Base-by-base conservation (phyloP, 208 protist genomes). In the Acanthamoeba healyi region DNA sequence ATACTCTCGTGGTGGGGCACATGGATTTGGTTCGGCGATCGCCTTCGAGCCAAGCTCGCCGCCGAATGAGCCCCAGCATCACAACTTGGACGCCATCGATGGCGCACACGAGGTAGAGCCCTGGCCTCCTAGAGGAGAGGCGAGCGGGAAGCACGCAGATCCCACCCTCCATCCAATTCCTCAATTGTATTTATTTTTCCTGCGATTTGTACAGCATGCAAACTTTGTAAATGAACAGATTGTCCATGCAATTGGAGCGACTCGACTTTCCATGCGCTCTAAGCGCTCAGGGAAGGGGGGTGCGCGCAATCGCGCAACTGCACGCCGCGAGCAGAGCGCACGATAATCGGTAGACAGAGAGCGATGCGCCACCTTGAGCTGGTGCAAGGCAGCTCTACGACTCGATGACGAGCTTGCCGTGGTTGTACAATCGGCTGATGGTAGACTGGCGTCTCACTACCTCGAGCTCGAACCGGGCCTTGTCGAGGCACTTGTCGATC, bases 11-110 rank as follows among this genome's bases (percentile, higher is more conserved):
- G 61, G 61, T 67, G 61, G 61, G 61, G 61, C 26, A 67, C 61
- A 36, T 67, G 61, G 61, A 67, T 67, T 34, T 67, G 61, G 61
- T 67, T 67, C 61, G 61, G 61, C 29, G 61, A 67, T 67, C 61
- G 61, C 0, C 29, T 67, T 12, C 61, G 61, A 4, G 61, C 61
- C n/a, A 67, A 67, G 61, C 61, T 67, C n/a, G 61, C 61, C 6
- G 61, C 6, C 7, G 61, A 67, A 19, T 67, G 61, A 67, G n/a
- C 6, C 12, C 29, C n/a, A 24, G 56, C 56, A 54, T n/a, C n/a
- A n/a, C n/a, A n/a, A n/a, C n/a, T n/a, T n/a, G n/a, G n/a, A n/a
- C n/a, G 49, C 49, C 49, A 54, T 54, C 49, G 49, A 54, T 54
- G 49, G 49, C 6, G 49, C 17, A 29, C 10, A 0, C 56, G 26